Evolutionary conservation across 2,329 filamentous ascomycete species (phyloP).

Genomic region (Calonectria crousiana): DNA sequence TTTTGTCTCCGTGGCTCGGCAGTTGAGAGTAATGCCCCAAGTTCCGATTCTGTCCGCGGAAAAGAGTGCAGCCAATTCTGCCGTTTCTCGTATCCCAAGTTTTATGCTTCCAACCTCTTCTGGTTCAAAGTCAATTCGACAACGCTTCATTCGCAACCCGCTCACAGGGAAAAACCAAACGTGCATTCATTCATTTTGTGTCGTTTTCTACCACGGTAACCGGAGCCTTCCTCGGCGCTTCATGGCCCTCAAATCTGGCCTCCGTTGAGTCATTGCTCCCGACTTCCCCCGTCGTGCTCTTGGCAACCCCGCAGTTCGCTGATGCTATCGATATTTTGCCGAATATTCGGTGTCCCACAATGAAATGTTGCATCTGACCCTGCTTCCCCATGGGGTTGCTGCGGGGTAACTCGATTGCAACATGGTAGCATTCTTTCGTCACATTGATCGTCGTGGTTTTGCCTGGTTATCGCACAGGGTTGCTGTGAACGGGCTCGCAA

Average conservation of each 20-base stretch:
- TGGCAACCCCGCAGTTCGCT: conserved; percentile 19
- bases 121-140: background rate
- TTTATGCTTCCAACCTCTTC: background rate
- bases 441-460: background rate
- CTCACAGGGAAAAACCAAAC: background rate
- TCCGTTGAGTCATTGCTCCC: background rate
- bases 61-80: background rate
- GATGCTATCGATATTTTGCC: conserved; percentile 4
- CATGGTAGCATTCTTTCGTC: conserved; percentile 5
- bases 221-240: background rate
- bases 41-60: background rate
- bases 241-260: conserved; percentile 3
- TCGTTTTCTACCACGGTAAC: background rate
- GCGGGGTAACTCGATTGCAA: conserved; percentile 25
- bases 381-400: conserved; percentile 38
- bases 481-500: background rate
- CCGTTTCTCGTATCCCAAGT: background rate
- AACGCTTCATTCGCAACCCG: background rate
- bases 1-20: conserved; percentile 4
- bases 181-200: background rate
- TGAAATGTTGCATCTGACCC: conserved; percentile 14
- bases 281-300: background rate
- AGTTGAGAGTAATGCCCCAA: background rate
- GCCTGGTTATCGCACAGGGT: background rate
- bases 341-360: conserved; percentile 7